Evolutionary conservation across 768 basidiomycete genomes (phyloP).

Genomic region (Ramaria sp.): DNA sequence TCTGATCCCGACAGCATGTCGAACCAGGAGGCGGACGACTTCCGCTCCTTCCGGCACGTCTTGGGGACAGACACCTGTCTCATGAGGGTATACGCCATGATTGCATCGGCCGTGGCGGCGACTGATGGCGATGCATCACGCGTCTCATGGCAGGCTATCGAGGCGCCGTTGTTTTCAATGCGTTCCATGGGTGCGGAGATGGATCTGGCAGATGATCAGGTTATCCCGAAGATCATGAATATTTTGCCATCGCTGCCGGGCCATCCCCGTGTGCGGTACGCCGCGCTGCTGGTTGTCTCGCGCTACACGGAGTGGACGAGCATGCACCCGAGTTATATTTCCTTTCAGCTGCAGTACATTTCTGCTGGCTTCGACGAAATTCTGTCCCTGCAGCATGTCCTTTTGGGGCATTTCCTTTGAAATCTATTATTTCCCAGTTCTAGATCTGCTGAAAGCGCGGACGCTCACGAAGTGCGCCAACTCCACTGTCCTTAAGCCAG

Average conservation of each 20-base stretch:
- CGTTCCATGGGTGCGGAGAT: slow-evolving; percentile 96
- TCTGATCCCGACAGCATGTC: slow-evolving; percentile 50
- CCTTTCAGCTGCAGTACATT: slow-evolving; percentile 80
- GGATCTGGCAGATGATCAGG: slow-evolving; percentile 67
- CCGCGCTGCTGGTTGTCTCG: slow-evolving; percentile 87
- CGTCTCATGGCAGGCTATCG: slow-evolving; percentile 90
- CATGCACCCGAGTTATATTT: slow-evolving; percentile 77
- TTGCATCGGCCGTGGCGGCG: slow-evolving; percentile 58
- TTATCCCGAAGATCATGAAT: slow-evolving; percentile 93
- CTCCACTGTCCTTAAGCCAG: too few species aligned
- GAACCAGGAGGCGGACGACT: slow-evolving; percentile 85
- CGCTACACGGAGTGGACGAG: slow-evolving; percentile 97
- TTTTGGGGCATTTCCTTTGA: too few species aligned
- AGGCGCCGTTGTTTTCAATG: slow-evolving; percentile 96
- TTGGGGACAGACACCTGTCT: slow-evolving; percentile 82
- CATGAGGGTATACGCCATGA: slow-evolving; percentile 67
- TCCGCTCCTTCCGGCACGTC: slow-evolving; percentile 91
- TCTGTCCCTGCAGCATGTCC: too few species aligned
- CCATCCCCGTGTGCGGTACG: slow-evolving; percentile 90
- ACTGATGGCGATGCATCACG: slow-evolving; percentile 28
- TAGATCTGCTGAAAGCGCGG: too few species aligned
- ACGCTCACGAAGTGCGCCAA: too few species aligned
- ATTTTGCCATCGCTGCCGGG: slow-evolving; percentile 80
- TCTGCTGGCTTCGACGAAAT: slow-evolving; percentile 79
- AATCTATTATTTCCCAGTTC: too few species aligned